These are phyloP conservation scores for Talaromyces sp. DNA, from an alignment of 2,329 filamentous ascomycete genomes.

Conservation along the genomic window DNA sequence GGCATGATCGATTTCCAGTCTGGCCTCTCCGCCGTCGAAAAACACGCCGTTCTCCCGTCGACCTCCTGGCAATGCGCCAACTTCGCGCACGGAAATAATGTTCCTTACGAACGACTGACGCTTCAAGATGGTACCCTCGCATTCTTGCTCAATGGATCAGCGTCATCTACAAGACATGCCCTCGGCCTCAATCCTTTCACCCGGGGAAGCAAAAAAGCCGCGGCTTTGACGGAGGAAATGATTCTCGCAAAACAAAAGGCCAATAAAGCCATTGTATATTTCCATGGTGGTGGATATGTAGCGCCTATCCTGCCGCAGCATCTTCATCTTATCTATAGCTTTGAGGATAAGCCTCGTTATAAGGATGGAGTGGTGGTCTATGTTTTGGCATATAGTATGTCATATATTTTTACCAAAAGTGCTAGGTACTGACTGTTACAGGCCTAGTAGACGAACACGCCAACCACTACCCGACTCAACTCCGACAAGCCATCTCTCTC, in stretches of 20 bases:
- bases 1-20: slow-evolving; percentile 15
- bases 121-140: slow-evolving; percentile 11
- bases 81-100: neutral
- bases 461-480: slow-evolving; percentile 15
- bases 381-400: slow-evolving; percentile 11
- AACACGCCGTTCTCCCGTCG: slow-evolving; percentile 3
- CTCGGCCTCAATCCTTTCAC: neutral
- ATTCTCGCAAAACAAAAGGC: slow-evolving; percentile 2
- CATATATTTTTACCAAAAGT: neutral
- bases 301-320: neutral
- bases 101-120: neutral
- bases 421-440: neutral
- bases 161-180: neutral
- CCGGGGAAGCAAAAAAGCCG: neutral
- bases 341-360: slow-evolving; percentile 3
- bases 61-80: neutral
- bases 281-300: slow-evolving; percentile 15
- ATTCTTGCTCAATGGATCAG: slow-evolving; percentile 2
- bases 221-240: neutral
- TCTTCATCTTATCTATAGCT: slow-evolving; percentile 3
- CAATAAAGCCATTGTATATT: slow-evolving; percentile 13
- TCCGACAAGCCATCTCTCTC: slow-evolving; percentile 12
- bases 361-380: slow-evolving; percentile 6
- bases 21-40: slow-evolving; percentile 5
- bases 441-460: neutral